Percentiles rank a stretch among this genome's conserved stretches.
phyloP scores from a whole-genome alignment of 1,139 yeast genomes.

The Taphrina flavorubra region DNA sequence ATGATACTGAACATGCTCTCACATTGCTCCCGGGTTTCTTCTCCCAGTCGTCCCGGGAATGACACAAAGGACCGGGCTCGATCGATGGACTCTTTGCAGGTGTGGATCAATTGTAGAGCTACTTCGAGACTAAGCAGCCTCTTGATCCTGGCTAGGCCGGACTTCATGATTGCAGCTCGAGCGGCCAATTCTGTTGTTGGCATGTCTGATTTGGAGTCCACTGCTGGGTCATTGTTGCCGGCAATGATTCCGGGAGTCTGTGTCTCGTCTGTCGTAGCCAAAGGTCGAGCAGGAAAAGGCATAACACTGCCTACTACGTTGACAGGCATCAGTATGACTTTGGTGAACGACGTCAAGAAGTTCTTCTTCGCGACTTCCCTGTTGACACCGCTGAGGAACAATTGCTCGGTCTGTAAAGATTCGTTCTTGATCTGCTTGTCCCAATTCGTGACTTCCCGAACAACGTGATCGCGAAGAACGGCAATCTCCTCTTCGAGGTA shows the following conservation, averaged over 20 bases:
- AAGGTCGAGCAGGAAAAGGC: constrained; percentile 35
- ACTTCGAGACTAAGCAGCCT: constrained; percentile 56
- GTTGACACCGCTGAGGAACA: constrained; percentile 56
- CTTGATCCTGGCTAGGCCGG: constrained; percentile 54
- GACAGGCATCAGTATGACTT: constrained; percentile 54
- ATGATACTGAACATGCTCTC: constrained; percentile 71
- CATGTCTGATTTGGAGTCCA: constrained; percentile 25
- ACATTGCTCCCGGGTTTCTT: constrained; percentile 52
- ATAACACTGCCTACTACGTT: constrained; percentile 46
- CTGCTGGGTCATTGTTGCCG: constrained; percentile 33
- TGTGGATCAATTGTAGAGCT: constrained; percentile 53
- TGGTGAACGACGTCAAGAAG: constrained; percentile 63
- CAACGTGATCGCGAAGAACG: constrained; percentile 51
- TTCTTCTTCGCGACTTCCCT: constrained; percentile 56
- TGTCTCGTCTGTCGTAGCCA: constrained; percentile 23
- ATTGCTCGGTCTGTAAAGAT: constrained; percentile 51
- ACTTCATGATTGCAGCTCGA: constrained; percentile 55
- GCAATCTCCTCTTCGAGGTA: constrained; percentile 55
- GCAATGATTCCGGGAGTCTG: constrained; percentile 38
- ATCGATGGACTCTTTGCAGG: constrained; percentile 53
- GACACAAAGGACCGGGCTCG: constrained; percentile 48
- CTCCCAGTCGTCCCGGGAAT: constrained; percentile 51
- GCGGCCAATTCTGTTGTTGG: constrained; percentile 58
- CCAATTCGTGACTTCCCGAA: constrained; percentile 52
- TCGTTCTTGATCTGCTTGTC: constrained; percentile 46